These are phyloP conservation scores for Melastoma candidum DNA, from an alignment of 441 rosid genomes.

Conservation along the genomic window DNA sequence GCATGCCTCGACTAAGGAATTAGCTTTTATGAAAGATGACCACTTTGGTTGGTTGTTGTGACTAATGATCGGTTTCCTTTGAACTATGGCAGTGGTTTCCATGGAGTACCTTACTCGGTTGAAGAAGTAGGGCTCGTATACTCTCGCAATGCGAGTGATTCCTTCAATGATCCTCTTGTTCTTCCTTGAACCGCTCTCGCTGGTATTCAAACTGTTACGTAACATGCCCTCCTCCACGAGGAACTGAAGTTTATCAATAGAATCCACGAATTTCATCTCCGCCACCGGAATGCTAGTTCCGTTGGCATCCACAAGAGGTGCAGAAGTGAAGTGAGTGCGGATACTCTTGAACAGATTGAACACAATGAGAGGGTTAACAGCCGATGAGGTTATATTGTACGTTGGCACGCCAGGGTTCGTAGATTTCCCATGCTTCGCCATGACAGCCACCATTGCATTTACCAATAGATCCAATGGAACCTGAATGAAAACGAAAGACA, in stretches of 20 bases:
- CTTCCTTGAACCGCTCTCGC: background rate
- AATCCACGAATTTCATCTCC: conserved; percentile 10
- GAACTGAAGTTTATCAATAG: conserved; percentile 1
- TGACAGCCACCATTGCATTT: conserved; percentile 13
- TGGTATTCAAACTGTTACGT: background rate
- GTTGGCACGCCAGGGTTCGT: background rate
- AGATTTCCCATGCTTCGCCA: conserved; percentile 12
- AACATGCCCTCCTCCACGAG: background rate
- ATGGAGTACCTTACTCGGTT: conserved; percentile 11
- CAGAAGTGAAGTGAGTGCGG: conserved; percentile 5
- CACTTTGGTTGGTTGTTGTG: no score
- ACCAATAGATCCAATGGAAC: conserved; percentile 19
- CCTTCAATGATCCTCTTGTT: background rate
- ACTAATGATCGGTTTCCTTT: no score
- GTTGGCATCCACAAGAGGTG: conserved; percentile 3
- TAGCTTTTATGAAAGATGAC: no score
- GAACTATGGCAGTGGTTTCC: no score
- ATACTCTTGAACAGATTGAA: conserved; percentile 1
- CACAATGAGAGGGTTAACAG: conserved; percentile 6
- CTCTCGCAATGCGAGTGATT: conserved; percentile 2
- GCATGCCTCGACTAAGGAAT: no score
- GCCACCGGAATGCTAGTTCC: background rate
- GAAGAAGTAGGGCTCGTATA: conserved; percentile 17
- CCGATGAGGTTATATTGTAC: conserved; percentile 19
- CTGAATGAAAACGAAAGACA: conserved; percentile 5